A percentile compares a stretch with the other conserved stretches of the same genome.
Conservation (phyloP, 2,329 filamentous ascomycete species). For the Ceratocystis destructans region DNA sequence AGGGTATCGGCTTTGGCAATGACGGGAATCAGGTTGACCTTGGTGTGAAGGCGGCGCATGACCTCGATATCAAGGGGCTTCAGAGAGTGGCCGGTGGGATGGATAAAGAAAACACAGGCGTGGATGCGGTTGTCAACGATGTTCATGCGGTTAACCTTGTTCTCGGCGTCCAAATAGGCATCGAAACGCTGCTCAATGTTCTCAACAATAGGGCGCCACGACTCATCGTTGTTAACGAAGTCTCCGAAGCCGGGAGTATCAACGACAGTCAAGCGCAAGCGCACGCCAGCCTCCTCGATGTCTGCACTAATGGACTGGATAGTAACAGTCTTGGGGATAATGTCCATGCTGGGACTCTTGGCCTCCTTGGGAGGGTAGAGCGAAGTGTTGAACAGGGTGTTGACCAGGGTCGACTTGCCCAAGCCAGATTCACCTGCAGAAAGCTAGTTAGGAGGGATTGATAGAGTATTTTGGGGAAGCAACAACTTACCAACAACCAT, state of each 20-base stretch:
- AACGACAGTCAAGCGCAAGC: slow-evolving; percentile 88
- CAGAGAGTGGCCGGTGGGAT: slow-evolving; percentile 93
- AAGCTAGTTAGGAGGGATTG: slow-evolving; percentile 7
- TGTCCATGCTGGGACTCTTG: slow-evolving; percentile 92
- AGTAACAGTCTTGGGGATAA: slow-evolving; percentile 93
- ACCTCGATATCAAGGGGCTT: slow-evolving; percentile 99
- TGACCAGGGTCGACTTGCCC: slow-evolving; percentile 97
- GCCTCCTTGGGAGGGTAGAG: slow-evolving; percentile 97
- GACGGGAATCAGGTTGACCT: slow-evolving; percentile 98
- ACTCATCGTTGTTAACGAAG: slow-evolving; percentile 99
- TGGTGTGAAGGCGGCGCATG: slow-evolving; percentile 98
- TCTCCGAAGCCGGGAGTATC: slow-evolving; percentile 97
- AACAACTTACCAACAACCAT: slow-evolving; percentile 90
- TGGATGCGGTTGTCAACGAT: slow-evolving; percentile 99
- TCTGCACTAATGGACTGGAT: slow-evolving; percentile 92
- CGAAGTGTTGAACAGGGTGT: slow-evolving; percentile 98
- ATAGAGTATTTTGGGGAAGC: neutral
- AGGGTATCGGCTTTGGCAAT: slow-evolving; percentile 98
- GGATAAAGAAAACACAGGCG: slow-evolving; percentile 98
- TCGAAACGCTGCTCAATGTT: slow-evolving; percentile 99
- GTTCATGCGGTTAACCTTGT: slow-evolving; percentile 99
- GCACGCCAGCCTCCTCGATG: slow-evolving; percentile 96
- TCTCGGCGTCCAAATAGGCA: slow-evolving; percentile 96
- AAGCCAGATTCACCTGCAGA: slow-evolving; percentile 85
- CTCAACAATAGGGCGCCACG: slow-evolving; percentile 96